These are phyloP conservation scores for Ogataea trehalophila DNA, from an alignment of 805 yeast species.

Conservation along the genomic window DNA sequence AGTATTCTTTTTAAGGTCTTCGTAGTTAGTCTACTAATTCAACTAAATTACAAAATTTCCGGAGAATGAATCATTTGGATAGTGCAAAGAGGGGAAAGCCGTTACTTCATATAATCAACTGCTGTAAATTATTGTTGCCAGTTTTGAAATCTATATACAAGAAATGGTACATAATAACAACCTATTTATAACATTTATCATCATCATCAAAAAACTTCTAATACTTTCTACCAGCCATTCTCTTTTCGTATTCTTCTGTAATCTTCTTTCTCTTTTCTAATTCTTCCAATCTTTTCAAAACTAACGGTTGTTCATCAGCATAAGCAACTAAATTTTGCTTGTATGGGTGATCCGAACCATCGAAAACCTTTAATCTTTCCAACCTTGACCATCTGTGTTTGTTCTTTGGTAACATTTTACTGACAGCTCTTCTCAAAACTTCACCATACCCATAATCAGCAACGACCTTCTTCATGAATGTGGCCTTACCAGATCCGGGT, in stretches of 20 bases:
- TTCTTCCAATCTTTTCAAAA: slow-evolving; percentile 37
- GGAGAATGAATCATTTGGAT: no score
- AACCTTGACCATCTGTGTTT: slow-evolving; percentile 72
- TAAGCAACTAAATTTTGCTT: slow-evolving; percentile 76
- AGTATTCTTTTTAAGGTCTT: no score
- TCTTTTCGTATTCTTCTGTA: slow-evolving; percentile 22
- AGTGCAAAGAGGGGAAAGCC: no score
- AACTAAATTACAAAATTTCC: no score
- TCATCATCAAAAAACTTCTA: not conserved
- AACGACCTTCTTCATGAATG: slow-evolving; percentile 73
- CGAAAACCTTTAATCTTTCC: slow-evolving; percentile 80
- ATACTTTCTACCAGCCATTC: slow-evolving; percentile 23
- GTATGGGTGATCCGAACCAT: slow-evolving; percentile 86
- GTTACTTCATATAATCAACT: no score
- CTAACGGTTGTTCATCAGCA: slow-evolving; percentile 68
- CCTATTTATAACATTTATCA: not conserved
- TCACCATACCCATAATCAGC: slow-evolving; percentile 86
- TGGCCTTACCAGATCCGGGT: slow-evolving; percentile 84
- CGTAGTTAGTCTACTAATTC: no score
- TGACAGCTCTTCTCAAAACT: slow-evolving; percentile 78
- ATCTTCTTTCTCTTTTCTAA: slow-evolving; percentile 29
- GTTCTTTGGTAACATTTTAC: slow-evolving; percentile 95
- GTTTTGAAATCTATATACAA: slow-evolving; percentile 4
- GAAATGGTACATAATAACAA: not conserved
- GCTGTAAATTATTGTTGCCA: no score